A percentile compares a stretch with the other conserved stretches of the same genome.
phyloP scores from a whole-genome alignment of 352 stramenopile genomes.

The Phytophthora boehmeriae region DNA sequence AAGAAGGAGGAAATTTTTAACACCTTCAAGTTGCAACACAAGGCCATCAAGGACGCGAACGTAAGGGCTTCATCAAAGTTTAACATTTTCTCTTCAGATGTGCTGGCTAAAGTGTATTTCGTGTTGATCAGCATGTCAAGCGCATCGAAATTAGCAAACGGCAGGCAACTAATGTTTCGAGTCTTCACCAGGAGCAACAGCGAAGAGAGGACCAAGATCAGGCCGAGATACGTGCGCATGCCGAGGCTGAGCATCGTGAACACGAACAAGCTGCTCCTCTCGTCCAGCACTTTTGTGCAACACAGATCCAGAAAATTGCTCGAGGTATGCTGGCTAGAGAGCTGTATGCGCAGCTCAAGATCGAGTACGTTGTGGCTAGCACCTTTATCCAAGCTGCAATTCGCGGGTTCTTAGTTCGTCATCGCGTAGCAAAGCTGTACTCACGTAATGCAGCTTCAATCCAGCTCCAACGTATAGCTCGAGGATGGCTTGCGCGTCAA shows the following conservation, averaged over 20 bases:
- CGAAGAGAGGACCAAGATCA: conserved; percentile 33
- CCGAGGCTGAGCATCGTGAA: conserved; percentile 14
- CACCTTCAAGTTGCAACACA: conserved; percentile 71
- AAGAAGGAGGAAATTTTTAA: conserved; percentile 76
- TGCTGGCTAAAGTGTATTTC: conserved; percentile 1
- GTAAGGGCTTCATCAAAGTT: conserved; percentile 9
- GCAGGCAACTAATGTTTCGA: conserved; percentile 8
- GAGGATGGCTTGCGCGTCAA: conserved; percentile 59
- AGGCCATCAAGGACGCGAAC: conserved; percentile 46
- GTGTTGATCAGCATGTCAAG: conserved; percentile 17
- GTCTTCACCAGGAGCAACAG: conserved; percentile 37
- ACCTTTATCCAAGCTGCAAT: conserved; percentile 81
- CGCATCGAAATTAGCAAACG: conserved; percentile 22
- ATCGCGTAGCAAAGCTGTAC: conserved; percentile 69
- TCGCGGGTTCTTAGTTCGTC: conserved; percentile 69
- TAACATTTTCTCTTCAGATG: not conserved
- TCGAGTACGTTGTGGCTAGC: conserved; percentile 73
- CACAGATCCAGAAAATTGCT: conserved; percentile 75
- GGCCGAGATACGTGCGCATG: conserved; percentile 4
- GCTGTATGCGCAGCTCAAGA: conserved; percentile 58
- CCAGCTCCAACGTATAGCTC: conserved; percentile 56
- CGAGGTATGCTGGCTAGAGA: conserved; percentile 73
- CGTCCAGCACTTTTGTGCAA: conserved; percentile 76
- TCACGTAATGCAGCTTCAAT: conserved; percentile 65
- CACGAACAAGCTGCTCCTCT: conserved; percentile 32